Evolutionary conservation across 75 land plant genomes (phyloP).

Genomic region (Pinus albicaulis): DNA sequence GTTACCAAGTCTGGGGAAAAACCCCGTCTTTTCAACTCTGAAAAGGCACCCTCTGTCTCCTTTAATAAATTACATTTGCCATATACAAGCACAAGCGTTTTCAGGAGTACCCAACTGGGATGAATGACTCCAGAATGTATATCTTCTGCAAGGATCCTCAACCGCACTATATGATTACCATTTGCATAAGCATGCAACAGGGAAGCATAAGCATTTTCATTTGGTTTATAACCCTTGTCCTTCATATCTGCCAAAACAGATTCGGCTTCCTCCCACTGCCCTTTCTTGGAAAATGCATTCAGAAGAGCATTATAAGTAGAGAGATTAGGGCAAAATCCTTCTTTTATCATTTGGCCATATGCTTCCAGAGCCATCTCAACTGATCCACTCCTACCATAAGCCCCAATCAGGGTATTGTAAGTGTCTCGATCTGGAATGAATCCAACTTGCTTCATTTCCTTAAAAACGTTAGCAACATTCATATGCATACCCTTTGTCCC

Average conservation of each 20-base stretch:
- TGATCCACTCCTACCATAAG: conserved; percentile 91
- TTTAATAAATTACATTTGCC: conserved; percentile 61
- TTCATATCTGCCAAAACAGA: conserved; percentile 66
- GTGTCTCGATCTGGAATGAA: conserved; percentile 76
- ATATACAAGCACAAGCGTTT: conserved; percentile 60
- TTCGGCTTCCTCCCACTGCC: conserved; percentile 74
- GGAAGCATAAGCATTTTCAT: conserved; percentile 71
- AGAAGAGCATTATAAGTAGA: conserved; percentile 79
- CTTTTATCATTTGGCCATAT: conserved; percentile 69
- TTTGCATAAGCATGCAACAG: conserved; percentile 80
- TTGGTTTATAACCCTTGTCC: conserved; percentile 65
- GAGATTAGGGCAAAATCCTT: conserved; percentile 65
- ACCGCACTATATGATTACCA: conserved; percentile 49
- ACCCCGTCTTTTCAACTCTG: conserved; percentile 46
- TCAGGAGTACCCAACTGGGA: conserved; percentile 58
- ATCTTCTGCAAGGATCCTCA: conserved; percentile 48
- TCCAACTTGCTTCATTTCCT: conserved; percentile 79
- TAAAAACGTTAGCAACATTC: conserved; percentile 55
- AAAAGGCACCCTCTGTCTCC: conserved; percentile 75
- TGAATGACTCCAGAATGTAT: conserved; percentile 53
- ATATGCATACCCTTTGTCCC: conserved; percentile 59
- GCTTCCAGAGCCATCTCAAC: conserved; percentile 45
- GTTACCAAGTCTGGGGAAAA: conserved; percentile 70
- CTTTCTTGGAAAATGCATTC: conserved; percentile 77
- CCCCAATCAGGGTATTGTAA: conserved; percentile 82